These are phyloP conservation scores for Ceratocystis destructans DNA, from an alignment of 2,329 filamentous ascomycete species.

Conservation along the genomic window DNA sequence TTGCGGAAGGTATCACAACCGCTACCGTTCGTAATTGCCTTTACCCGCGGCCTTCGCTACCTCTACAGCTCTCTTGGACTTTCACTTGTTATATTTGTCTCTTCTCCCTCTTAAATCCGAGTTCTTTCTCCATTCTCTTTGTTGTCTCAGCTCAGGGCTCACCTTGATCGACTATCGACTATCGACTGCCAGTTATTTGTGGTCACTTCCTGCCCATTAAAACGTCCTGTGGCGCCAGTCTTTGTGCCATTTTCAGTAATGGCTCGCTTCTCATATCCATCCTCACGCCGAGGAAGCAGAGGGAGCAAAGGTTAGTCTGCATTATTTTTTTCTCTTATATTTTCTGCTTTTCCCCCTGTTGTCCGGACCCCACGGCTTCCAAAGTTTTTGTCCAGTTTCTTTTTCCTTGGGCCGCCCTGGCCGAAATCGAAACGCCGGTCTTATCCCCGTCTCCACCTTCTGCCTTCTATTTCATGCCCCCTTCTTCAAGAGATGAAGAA, in stretches of 20 bases:
- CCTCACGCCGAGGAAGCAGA: slow-evolving; percentile 5
- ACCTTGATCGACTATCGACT: background rate
- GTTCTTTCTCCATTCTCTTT: background rate
- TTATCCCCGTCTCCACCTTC: background rate
- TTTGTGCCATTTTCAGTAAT: background rate
- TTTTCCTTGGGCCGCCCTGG: background rate
- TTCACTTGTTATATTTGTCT: background rate
- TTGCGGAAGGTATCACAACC: slow-evolving; percentile 3
- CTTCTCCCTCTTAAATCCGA: background rate
- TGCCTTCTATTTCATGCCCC: background rate
- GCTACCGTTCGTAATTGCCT: background rate
- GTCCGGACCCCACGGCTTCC: background rate
- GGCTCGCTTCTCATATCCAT: background rate
- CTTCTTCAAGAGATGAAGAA: background rate
- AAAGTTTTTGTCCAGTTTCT: background rate
- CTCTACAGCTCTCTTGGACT: background rate
- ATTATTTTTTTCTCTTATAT: too few species aligned
- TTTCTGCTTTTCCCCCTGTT: background rate
- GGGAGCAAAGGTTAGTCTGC: slow-evolving; percentile 4
- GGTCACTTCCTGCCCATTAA: background rate
- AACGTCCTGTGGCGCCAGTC: background rate
- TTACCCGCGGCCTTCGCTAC: background rate
- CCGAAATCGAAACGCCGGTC: background rate
- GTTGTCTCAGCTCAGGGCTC: background rate
- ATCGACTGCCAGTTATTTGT: background rate